These are phyloP conservation scores for Wickerhamiella shivajii DNA, from an alignment of 805 yeast genomes.

Conservation along the genomic window DNA sequence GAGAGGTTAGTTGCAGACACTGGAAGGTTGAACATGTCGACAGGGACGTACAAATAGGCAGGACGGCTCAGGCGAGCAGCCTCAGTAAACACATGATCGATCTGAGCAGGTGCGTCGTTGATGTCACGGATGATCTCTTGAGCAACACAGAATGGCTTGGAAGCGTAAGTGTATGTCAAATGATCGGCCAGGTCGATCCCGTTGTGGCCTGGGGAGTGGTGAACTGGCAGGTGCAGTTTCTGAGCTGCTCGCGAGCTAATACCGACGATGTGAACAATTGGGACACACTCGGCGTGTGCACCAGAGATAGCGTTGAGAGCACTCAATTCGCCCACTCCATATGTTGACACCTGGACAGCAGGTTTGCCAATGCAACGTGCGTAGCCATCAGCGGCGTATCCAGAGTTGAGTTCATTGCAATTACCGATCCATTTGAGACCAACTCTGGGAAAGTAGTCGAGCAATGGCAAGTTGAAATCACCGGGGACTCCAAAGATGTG, in stretches of 20 bases:
- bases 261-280: slow-evolving; percentile 75
- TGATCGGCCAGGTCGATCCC: slow-evolving; percentile 42
- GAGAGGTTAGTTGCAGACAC: slow-evolving; percentile 29
- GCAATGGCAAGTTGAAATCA: slow-evolving; percentile 30
- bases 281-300: slow-evolving; percentile 67
- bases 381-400: slow-evolving; percentile 85
- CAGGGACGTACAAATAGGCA: slow-evolving; percentile 68
- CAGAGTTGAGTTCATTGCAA: slow-evolving; percentile 81
- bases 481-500: slow-evolving; percentile 33
- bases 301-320: slow-evolving; percentile 77
- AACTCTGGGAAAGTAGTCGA: slow-evolving; percentile 29
- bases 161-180: slow-evolving; percentile 48
- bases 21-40: slow-evolving; percentile 40
- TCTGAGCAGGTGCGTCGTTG: slow-evolving; percentile 37
- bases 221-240: slow-evolving; percentile 24
- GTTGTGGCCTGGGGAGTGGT: slow-evolving; percentile 27
- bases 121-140: slow-evolving; percentile 36
- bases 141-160: slow-evolving; percentile 40
- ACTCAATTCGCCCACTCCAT: slow-evolving; percentile 81
- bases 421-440: slow-evolving; percentile 66
- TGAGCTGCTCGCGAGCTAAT: slow-evolving; percentile 36
- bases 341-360: slow-evolving; percentile 59
- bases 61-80: slow-evolving; percentile 53
- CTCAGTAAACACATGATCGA: slow-evolving; percentile 49
- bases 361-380: slow-evolving; percentile 49